Evolutionary conservation across 108 stramenopile genomes (phyloP).

Genomic region (Cylindrotheca fusiformis): DNA sequence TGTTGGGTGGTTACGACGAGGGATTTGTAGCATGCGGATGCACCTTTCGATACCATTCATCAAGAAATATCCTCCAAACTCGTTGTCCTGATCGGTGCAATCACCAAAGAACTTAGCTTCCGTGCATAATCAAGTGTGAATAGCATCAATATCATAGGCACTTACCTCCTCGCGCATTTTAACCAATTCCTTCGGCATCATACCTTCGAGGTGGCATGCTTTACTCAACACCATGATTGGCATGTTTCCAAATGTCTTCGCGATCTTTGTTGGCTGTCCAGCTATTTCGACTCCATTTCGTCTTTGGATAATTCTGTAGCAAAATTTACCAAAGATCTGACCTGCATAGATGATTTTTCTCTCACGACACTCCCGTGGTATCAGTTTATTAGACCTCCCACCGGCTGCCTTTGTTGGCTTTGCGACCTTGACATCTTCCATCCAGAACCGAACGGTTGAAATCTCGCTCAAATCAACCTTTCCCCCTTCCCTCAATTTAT

Average conservation of each 20-base stretch:
- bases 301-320: conserved; percentile 55
- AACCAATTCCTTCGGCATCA: conserved; percentile 50
- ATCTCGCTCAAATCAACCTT: conserved; percentile 32
- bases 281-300: conserved; percentile 55
- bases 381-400: conserved; percentile 33
- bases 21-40: conserved; percentile 93
- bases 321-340: conserved; percentile 67
- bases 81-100: conserved; percentile 64
- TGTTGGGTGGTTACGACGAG: conserved; percentile 88
- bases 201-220: conserved; percentile 65
- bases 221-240: conserved; percentile 93
- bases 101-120: neutral
- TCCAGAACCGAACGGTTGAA: conserved; percentile 60
- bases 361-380: conserved; percentile 84
- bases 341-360: conserved; percentile 75
- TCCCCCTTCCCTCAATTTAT: conserved; percentile 19
- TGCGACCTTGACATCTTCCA: conserved; percentile 65
- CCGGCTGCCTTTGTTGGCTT: conserved; percentile 49
- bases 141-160: neutral
- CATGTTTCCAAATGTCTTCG: conserved; percentile 81
- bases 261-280: conserved; percentile 28
- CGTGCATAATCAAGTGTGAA: neutral
- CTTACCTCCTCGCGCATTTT: conserved; percentile 66
- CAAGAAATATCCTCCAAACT: conserved; percentile 97
- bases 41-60: conserved; percentile 96